Percentiles rank a stretch among this genome's conserved stretches.
Conservation (phyloP, 768 basidiomycete species). For the Myochromella boudieri region DNA sequence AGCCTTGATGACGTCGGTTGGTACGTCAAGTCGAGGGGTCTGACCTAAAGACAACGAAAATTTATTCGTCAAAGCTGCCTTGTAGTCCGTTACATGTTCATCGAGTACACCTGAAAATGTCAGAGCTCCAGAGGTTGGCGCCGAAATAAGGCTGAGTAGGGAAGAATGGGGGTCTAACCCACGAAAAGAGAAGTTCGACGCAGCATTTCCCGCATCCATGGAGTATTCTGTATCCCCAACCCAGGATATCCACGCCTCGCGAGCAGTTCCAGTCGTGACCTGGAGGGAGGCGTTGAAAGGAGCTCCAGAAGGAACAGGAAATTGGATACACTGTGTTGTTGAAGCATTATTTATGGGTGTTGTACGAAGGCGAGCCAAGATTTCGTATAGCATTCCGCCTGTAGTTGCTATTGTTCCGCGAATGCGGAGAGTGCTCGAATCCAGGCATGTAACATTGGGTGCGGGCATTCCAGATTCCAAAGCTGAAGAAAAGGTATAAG, state of each 20-base stretch:
- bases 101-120: constrained; percentile 40
- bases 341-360: constrained; percentile 16
- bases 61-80: constrained; percentile 33
- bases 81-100: constrained; percentile 53
- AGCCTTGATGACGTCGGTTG: constrained; percentile 58
- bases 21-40: constrained; percentile 45
- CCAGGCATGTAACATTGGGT: constrained; percentile 62
- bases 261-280: constrained; percentile 38
- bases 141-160: constrained; percentile 38
- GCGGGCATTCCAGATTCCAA: constrained; percentile 48
- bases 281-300: constrained; percentile 46
- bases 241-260: constrained; percentile 68
- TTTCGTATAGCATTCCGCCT: constrained; percentile 72
- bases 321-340: constrained; percentile 29
- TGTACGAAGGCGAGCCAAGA: constrained; percentile 48
- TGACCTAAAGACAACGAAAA: constrained; percentile 66
- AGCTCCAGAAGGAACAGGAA: constrained; percentile 27
- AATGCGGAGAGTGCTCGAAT: constrained; percentile 53
- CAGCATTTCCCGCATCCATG: constrained; percentile 57
- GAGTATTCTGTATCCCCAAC: constrained; percentile 73
- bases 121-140: constrained; percentile 18
- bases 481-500: constrained; percentile 46
- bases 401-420: constrained; percentile 41
- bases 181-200: constrained; percentile 59
- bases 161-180: constrained; percentile 58